Conservation (phyloP, 1,139 yeast species). For the Candida sojae region DNA sequence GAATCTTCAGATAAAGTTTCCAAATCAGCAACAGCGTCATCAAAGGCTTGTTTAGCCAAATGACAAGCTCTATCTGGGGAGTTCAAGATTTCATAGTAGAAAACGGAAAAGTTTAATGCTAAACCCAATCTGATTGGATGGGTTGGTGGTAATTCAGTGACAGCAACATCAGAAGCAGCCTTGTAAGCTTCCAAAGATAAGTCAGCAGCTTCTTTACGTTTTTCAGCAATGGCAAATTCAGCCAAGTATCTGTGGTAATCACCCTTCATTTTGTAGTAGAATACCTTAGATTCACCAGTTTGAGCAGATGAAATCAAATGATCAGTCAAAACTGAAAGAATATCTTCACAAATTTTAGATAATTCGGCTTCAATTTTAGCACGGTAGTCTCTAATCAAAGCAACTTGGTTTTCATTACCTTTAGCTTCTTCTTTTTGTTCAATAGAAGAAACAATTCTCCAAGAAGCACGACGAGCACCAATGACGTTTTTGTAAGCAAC, state of each 20-base stretch:
- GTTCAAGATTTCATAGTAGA: slow-evolving; percentile 96
- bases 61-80: slow-evolving; percentile 99
- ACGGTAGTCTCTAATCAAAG: slow-evolving; percentile 91
- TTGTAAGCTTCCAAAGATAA: slow-evolving; percentile 92
- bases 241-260: slow-evolving; percentile 99
- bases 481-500: slow-evolving; percentile 98
- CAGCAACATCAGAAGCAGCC: slow-evolving; percentile 95
- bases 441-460: slow-evolving; percentile 97
- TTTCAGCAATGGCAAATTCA: slow-evolving; percentile 89
- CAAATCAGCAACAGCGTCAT: slow-evolving; percentile 98
- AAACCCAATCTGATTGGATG: slow-evolving; percentile 98
- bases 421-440: slow-evolving; percentile 98
- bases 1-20: slow-evolving; percentile 97
- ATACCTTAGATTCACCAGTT: slow-evolving; percentile 96
- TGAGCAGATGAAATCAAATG: slow-evolving; percentile 94
- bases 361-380: slow-evolving; percentile 92
- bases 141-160: slow-evolving; percentile 95
- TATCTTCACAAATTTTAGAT: slow-evolving; percentile 92
- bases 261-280: slow-evolving; percentile 99
- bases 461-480: slow-evolving; percentile 99
- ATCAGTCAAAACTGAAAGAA: slow-evolving; percentile 80
- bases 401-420: slow-evolving; percentile 87
- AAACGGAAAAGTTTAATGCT: slow-evolving; percentile 96
- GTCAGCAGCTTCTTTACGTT: slow-evolving; percentile 91
- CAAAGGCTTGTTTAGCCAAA: slow-evolving; percentile 97